phyloP scores from a whole-genome alignment of 164 flowering plant genomes.

The Amborella trichopoda region DNA sequence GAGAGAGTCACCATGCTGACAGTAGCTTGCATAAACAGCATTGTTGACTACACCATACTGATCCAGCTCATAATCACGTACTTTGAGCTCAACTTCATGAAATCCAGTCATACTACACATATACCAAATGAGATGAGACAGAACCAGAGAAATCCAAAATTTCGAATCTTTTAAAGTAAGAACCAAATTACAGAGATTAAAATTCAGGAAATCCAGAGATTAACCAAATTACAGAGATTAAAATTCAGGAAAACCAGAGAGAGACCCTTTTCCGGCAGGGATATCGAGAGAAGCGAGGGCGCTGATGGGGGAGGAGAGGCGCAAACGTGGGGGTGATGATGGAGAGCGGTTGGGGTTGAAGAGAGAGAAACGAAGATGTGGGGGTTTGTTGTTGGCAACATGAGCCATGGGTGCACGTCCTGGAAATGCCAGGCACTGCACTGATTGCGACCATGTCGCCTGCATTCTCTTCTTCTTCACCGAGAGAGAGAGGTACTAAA shows the following conservation, averaged over 20 bases:
- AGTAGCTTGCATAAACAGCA: conserved; percentile 86
- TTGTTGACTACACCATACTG: conserved; percentile 96
- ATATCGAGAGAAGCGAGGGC: conserved; percentile 21
- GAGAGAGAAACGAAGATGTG: background rate
- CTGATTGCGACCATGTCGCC: background rate
- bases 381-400: background rate
- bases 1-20: conserved; percentile 63
- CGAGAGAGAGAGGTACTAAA: too few relatives aligned
- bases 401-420: background rate
- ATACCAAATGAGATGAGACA: background rate
- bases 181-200: too few relatives aligned
- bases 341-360: background rate
- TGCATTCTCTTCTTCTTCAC: background rate
- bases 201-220: too few relatives aligned
- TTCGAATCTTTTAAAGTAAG: too few relatives aligned
- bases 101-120: conserved; percentile 49
- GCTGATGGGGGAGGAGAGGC: conserved; percentile 1
- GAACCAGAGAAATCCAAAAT: too few relatives aligned
- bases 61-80: conserved; percentile 87
- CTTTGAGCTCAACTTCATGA: conserved; percentile 66
- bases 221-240: too few relatives aligned
- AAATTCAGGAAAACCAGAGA: too few relatives aligned
- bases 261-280: conserved; percentile 43
- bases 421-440: too few relatives aligned
- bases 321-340: background rate